Base-by-base conservation (phyloP, 164 flowering plant species). In the Saururus chinensis region DNA sequence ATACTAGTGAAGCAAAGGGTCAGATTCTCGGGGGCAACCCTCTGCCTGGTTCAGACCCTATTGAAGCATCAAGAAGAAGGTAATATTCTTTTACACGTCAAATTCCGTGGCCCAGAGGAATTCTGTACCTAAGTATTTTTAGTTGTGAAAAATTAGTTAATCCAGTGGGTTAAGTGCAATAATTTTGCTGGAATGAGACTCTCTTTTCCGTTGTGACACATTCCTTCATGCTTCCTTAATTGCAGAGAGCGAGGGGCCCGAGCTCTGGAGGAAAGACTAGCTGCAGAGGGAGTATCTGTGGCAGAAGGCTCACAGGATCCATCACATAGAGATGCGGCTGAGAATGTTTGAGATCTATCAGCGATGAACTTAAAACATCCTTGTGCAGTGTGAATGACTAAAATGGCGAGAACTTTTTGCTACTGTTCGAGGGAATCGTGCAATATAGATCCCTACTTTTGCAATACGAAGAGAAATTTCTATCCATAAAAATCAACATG, bases 41-140 rank as follows among this genome's bases (percentile, higher is more conserved):
- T 19, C 77, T 95, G 73, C 97, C 95, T 66, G 95, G 96, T 61
- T 90, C 96, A 66, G 95, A 85, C 58, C 83, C 93, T 51, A 76
- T 84, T 62, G 97, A 91, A 74, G 95, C 99, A 73, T 82, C 99
- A 37, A 78, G 99, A 74, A 84, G 99, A 73, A 87, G 99, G 99
- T 88, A 80, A 71, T 20, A 9, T 42, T 65, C 24, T 65, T 7
- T 35, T 42, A 14, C 13, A 19, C 62, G 13, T 21, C 45, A 58
- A 5, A 41, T 41, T 1, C 17, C 7, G 49, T 45, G 49, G 49
- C 14, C 17, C 4, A 17, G 17, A 45, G 49, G 49, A 45, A 8
- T 2, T 17, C 11, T 45, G 14, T 17, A 45, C 49, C 2, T 12
- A 45, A 42, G 2, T 17, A 3, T n/a, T n/a, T n/a, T n/a, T n/a